These are phyloP conservation scores for Ophiostoma triangulosporum DNA, from an alignment of 2,329 filamentous ascomycete species.

Conservation along the genomic window DNA sequence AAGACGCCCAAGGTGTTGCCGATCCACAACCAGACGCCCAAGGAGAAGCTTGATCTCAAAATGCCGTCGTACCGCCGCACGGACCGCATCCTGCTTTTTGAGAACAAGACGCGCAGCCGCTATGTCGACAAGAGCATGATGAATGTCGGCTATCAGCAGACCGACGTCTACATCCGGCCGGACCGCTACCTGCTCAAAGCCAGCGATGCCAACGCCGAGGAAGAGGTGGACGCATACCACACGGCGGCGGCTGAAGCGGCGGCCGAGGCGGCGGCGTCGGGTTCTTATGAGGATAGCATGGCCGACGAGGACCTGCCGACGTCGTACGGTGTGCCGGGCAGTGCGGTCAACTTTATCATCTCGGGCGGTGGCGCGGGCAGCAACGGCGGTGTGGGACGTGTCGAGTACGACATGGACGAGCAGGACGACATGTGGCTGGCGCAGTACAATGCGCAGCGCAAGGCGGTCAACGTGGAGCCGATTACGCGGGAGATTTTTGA, in stretches of 20 bases:
- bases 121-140: constrained; percentile 97
- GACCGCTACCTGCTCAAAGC: constrained; percentile 58
- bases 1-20: constrained; percentile 55
- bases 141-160: constrained; percentile 90
- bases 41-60: constrained; percentile 66
- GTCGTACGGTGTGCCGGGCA: constrained; percentile 22
- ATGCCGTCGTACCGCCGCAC: constrained; percentile 61
- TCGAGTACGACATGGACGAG: constrained; percentile 99
- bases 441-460: constrained; percentile 64
- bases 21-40: constrained; percentile 65
- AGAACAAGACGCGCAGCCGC: constrained; percentile 73
- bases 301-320: neutral
- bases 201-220: constrained; percentile 43
- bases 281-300: constrained; percentile 26
- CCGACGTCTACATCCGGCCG: constrained; percentile 71
- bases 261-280: constrained; percentile 18
- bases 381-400: constrained; percentile 51
- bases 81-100: constrained; percentile 67
- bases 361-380: constrained; percentile 8
- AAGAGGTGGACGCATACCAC: constrained; percentile 36
- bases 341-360: constrained; percentile 27
- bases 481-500: constrained; percentile 94
- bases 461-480: constrained; percentile 57
- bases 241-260: constrained; percentile 37
- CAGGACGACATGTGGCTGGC: constrained; percentile 96